These are phyloP conservation scores for Roridomyces roridus DNA, from an alignment of 768 basidiomycete genomes.

Conservation along the genomic window DNA sequence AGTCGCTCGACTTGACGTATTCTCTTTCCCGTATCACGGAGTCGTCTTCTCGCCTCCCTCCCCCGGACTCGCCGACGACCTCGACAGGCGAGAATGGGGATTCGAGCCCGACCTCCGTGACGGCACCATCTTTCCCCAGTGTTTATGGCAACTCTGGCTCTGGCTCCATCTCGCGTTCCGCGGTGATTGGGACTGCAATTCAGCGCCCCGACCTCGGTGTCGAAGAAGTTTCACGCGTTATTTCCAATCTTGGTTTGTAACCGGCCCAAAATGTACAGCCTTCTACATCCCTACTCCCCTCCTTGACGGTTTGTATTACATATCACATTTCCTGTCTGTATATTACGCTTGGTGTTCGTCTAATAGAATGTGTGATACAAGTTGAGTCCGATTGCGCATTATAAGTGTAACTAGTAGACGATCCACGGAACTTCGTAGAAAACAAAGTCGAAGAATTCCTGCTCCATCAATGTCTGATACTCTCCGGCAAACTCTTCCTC, in stretches of 20 bases:
- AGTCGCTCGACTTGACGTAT: constrained; percentile 86
- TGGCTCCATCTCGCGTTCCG: constrained; percentile 52
- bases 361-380: constrained; percentile 53
- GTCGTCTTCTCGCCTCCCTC: constrained; percentile 60
- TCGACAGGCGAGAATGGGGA: constrained; percentile 78
- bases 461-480: constrained; percentile 91
- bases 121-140: constrained; percentile 84
- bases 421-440: constrained; percentile 95
- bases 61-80: constrained; percentile 82
- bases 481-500: constrained; percentile 85
- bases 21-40: constrained; percentile 86
- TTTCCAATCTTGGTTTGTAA: constrained; percentile 76
- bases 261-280: constrained; percentile 20
- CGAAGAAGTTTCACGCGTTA: constrained; percentile 78
- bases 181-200: constrained; percentile 49
- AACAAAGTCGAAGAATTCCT: constrained; percentile 96
- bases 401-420: constrained; percentile 50
- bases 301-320: constrained; percentile 29
- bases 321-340: constrained; percentile 25
- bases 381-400: constrained; percentile 29
- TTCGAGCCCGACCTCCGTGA: constrained; percentile 79
- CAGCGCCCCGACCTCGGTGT: constrained; percentile 58
- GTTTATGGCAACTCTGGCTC: constrained; percentile 83
- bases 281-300: constrained; percentile 18
- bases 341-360: constrained; percentile 31